These are phyloP conservation scores for Lactarius sanguifluus DNA, from an alignment of 768 basidiomycete genomes.

Conservation along the genomic window DNA sequence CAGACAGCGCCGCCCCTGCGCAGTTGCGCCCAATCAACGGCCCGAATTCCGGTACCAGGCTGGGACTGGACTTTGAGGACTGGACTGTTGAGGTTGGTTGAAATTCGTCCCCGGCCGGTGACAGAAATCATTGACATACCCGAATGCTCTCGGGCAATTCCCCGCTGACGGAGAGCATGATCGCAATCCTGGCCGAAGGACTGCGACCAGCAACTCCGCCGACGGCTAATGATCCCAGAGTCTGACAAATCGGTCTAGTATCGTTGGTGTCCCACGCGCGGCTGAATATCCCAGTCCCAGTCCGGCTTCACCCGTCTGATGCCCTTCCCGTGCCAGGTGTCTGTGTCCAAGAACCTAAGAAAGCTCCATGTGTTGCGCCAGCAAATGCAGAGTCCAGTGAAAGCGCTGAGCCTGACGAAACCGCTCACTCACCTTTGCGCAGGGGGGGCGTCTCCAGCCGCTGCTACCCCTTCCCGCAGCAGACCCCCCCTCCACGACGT, in stretches of 20 bases:
- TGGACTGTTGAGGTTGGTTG: neutral
- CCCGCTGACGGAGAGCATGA: slow-evolving; percentile 8
- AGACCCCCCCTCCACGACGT: neutral
- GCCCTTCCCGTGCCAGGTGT: slow-evolving; percentile 6
- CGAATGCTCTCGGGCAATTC: neutral
- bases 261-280: neutral
- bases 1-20: slow-evolving; percentile 11
- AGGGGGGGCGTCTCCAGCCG: neutral
- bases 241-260: slow-evolving; percentile 9
- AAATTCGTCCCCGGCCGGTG: neutral
- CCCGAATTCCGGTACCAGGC: neutral
- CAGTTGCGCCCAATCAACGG: slow-evolving; percentile 3
- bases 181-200: slow-evolving; percentile 26
- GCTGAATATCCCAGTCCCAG: neutral
- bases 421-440: slow-evolving; percentile 17
- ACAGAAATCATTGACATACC: slow-evolving; percentile 10
- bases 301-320: neutral
- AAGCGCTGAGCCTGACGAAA: neutral
- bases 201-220: slow-evolving; percentile 16
- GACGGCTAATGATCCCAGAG: neutral
- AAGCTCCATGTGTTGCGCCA: slow-evolving; percentile 5
- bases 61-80: no score
- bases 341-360: slow-evolving; percentile 1
- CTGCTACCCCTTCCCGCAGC: neutral
- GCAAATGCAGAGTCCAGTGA: slow-evolving; percentile 10